Conservation (phyloP, 2,329 filamentous ascomycete species). For the Lomentospora prolificans region DNA sequence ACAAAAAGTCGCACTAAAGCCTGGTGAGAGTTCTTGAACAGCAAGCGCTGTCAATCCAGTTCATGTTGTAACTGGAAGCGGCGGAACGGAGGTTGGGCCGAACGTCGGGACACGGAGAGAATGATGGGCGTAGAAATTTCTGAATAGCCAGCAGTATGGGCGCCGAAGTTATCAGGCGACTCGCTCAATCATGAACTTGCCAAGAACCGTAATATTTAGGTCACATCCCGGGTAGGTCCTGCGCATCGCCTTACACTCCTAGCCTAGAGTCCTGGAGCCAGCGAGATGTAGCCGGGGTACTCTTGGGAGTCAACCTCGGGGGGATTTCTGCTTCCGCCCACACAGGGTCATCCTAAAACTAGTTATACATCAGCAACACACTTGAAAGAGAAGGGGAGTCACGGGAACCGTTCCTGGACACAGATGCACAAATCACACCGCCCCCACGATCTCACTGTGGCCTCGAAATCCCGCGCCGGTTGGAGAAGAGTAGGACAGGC, state of each 20-base stretch:
- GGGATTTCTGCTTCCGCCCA: no score
- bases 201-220: no score
- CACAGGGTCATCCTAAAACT: no score
- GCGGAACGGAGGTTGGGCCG: neutral
- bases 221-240: no score
- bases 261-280: no score
- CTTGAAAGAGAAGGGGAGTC: no score
- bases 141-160: neutral
- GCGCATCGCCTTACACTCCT: no score
- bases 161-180: neutral
- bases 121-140: neutral
- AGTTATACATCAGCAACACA: no score
- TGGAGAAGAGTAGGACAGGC: neutral
- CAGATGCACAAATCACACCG: neutral
- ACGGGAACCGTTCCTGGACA: neutral
- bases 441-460: neutral
- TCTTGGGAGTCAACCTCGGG: no score
- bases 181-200: neutral
- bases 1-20: neutral
- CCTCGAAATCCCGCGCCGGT: neutral
- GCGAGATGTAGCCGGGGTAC: no score
- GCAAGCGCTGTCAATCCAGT: neutral
- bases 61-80: neutral
- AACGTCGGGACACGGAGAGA: neutral
- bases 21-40: neutral